phyloP scores from a whole-genome alignment of 2,329 filamentous ascomycete species.

The Fusarium succisae region DNA sequence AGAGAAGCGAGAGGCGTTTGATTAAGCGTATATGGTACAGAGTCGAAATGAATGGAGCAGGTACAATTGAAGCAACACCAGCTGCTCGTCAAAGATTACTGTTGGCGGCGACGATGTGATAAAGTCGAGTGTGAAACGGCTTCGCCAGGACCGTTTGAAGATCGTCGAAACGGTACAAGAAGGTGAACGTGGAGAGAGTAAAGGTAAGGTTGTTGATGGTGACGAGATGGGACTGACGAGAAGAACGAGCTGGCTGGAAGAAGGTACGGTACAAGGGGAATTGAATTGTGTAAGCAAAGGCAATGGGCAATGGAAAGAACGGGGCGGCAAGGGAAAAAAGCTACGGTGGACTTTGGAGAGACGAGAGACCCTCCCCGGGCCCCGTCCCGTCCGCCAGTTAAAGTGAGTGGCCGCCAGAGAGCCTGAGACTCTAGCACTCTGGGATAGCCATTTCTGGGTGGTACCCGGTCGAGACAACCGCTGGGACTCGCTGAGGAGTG shows the following conservation, averaged over 20 bases:
- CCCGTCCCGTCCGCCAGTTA: conserved; percentile 33
- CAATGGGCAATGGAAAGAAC: conserved; percentile 24
- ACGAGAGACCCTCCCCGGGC: conserved; percentile 18
- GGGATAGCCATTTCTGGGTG: conserved; percentile 21
- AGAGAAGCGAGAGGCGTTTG: conserved; percentile 16
- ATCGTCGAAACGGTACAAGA: conserved; percentile 36
- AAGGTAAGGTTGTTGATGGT: conserved; percentile 32
- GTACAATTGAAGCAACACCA: conserved; percentile 40
- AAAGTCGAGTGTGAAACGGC: conserved; percentile 20
- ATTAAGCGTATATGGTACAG: background rate
- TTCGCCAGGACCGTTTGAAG: conserved; percentile 34
- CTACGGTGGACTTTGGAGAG: conserved; percentile 43
- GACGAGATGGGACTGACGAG: conserved; percentile 26
- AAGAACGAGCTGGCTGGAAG: conserved; percentile 22
- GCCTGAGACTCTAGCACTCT: conserved; percentile 33
- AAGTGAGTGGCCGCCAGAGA: conserved; percentile 17
- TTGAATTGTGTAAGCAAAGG: conserved; percentile 45
- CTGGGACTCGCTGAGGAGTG: conserved; percentile 35
- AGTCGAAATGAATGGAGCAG: conserved; percentile 29
- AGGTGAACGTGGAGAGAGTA: conserved; percentile 30
- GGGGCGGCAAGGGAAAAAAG: conserved; percentile 42
- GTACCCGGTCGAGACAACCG: conserved; percentile 33
- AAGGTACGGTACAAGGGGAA: conserved; percentile 31
- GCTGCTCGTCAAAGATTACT: conserved; percentile 31
- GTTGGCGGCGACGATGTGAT: conserved; percentile 4